phyloP scores from a whole-genome alignment of 129 eudicot genomes.

The Logfia minima region DNA sequence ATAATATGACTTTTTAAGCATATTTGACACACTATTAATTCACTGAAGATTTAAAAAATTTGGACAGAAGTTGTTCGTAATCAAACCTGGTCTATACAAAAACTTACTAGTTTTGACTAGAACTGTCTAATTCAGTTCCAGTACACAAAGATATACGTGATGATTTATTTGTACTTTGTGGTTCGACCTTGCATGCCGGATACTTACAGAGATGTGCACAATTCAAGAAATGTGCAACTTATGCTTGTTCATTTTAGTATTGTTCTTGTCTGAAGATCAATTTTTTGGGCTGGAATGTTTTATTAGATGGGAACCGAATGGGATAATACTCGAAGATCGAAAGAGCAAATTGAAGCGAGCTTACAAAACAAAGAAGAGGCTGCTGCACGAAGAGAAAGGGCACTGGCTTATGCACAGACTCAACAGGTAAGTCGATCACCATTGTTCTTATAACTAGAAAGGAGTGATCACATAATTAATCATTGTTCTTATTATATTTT shows the following conservation, averaged over 20 bases:
- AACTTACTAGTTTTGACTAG: not conserved
- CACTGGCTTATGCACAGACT: slow-evolving; percentile 42
- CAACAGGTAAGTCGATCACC: slow-evolving; percentile 33
- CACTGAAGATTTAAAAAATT: not conserved
- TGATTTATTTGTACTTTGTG: not conserved
- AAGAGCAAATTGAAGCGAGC: slow-evolving; percentile 37
- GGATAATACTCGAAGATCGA: slow-evolving; percentile 38
- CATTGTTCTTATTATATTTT: not conserved
- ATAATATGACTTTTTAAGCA: not conserved
- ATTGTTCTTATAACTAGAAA: not conserved
- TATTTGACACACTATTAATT: not conserved
- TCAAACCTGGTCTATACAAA: not conserved
- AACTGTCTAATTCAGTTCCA: not conserved
- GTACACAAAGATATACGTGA: not conserved
- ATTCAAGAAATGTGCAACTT: not conserved
- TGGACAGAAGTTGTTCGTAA: not conserved
- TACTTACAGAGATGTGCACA: not conserved
- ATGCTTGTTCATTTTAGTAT: not conserved
- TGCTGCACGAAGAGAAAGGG: slow-evolving; percentile 42
- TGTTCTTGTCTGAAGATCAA: not conserved
- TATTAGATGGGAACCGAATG: slow-evolving; percentile 30
- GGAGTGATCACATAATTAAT: not conserved
- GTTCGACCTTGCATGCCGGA: not conserved
- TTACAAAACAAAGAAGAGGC: slow-evolving; percentile 31
- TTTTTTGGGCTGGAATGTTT: not conserved